Percentiles rank a stretch among this genome's conserved stretches.
phyloP scores from a whole-genome alignment of 768 basidiomycete species.

The Strobilomyces dryophilus region DNA sequence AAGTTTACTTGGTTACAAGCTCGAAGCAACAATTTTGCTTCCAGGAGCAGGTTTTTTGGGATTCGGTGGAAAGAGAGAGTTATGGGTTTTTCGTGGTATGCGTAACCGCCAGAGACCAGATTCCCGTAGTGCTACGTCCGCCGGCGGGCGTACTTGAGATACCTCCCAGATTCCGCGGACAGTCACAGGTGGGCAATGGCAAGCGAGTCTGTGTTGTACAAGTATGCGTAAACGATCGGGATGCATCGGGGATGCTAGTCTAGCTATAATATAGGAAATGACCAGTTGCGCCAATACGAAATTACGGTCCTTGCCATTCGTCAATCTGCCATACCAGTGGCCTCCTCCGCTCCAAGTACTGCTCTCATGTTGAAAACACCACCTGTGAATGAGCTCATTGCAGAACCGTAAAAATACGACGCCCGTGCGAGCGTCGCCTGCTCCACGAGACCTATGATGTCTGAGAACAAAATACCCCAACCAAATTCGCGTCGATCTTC shows the following conservation, averaged over 20 bases:
- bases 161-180: not conserved
- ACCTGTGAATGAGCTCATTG: slow-evolving; percentile 37
- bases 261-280: slow-evolving; percentile 1
- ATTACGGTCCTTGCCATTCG: not conserved
- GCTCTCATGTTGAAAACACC: slow-evolving; percentile 38
- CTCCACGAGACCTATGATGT: slow-evolving; percentile 38
- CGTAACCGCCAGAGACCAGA: slow-evolving; percentile 28
- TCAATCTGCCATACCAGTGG: slow-evolving; percentile 34
- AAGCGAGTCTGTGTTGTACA: slow-evolving; percentile 11
- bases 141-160: slow-evolving; percentile 14
- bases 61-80: slow-evolving; percentile 46
- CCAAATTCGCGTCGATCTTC: slow-evolving; percentile 37
- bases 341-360: slow-evolving; percentile 31
- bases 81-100: slow-evolving; percentile 60
- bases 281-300: not conserved
- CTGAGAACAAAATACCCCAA: slow-evolving; percentile 39
- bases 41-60: slow-evolving; percentile 37
- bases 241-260: not conserved
- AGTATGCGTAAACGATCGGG: slow-evolving; percentile 1
- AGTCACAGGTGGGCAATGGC: not conserved
- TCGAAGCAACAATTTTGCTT: slow-evolving; percentile 67
- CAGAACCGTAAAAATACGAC: slow-evolving; percentile 37
- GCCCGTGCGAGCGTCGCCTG: slow-evolving; percentile 34
- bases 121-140: slow-evolving; percentile 21
- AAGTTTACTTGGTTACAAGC: slow-evolving; percentile 50